These are phyloP conservation scores for Fomes fomentarius DNA, from an alignment of 1,284 basidiomycete species.

Conservation along the genomic window DNA sequence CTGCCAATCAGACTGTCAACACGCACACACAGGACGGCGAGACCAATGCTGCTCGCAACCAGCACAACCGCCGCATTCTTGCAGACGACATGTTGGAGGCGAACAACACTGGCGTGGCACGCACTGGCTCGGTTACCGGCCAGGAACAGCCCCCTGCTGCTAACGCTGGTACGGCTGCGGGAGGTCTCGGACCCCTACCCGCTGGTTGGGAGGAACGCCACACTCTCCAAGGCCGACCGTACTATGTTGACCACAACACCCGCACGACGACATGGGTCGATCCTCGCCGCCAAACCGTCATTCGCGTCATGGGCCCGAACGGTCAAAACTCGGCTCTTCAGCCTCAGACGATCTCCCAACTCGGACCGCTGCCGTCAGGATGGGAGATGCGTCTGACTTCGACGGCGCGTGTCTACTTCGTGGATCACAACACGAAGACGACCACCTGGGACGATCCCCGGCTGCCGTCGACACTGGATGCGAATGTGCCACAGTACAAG, in stretches of 20 bases:
- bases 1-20: constrained; percentile 45
- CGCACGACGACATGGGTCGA: constrained; percentile 99
- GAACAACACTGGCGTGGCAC: constrained; percentile 34
- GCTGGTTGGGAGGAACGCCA: constrained; percentile 98
- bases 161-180: constrained; percentile 37
- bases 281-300: constrained; percentile 84
- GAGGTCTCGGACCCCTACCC: constrained; percentile 79
- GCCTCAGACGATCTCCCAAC: constrained; percentile 83
- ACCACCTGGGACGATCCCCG: constrained; percentile 97
- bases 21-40: constrained; percentile 48
- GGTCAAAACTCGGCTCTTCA: constrained; percentile 75
- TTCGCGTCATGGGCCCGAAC: constrained; percentile 78
- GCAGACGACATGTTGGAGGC: constrained; percentile 65
- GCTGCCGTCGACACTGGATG: constrained; percentile 80
- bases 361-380: constrained; percentile 94
- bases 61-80: constrained; percentile 59
- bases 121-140: constrained; percentile 32
- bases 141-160: constrained; percentile 36
- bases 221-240: constrained; percentile 96
- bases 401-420: constrained; percentile 94
- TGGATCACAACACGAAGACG: constrained; percentile 95
- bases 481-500: constrained; percentile 99
- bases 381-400: constrained; percentile 98
- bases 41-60: constrained; percentile 56
- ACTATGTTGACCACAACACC: constrained; percentile 97